Percentiles rank a stretch among this genome's conserved stretches.
These are phyloP conservation scores for Penicillium sp. DNA, from an alignment of 2,329 filamentous ascomycete species.

Conservation along the genomic window DNA sequence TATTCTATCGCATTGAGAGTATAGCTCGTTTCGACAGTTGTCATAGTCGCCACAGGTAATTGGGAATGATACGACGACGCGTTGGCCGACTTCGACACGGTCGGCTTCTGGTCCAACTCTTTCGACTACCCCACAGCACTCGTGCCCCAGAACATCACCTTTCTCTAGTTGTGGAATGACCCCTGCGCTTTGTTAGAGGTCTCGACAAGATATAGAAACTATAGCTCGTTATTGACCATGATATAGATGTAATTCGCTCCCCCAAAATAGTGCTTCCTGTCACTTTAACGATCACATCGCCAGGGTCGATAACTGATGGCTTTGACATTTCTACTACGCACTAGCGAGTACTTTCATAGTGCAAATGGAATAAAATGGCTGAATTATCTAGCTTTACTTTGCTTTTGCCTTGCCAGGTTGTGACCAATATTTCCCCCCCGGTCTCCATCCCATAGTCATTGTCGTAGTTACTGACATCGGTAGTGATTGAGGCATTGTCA, in stretches of 20 bases:
- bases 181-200: slow-evolving; percentile 22
- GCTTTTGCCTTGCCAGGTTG: slow-evolving; percentile 83
- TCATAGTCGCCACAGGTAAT: slow-evolving; percentile 72
- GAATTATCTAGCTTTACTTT: slow-evolving; percentile 66
- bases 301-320: slow-evolving; percentile 72
- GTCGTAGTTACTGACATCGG: slow-evolving; percentile 72
- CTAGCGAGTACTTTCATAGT: background rate
- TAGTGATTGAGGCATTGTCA: slow-evolving; percentile 66
- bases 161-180: slow-evolving; percentile 63
- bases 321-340: slow-evolving; percentile 64
- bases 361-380: background rate
- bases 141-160: slow-evolving; percentile 69
- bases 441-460: slow-evolving; percentile 58
- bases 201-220: slow-evolving; percentile 1
- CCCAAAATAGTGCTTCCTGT: slow-evolving; percentile 68
- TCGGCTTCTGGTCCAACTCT: slow-evolving; percentile 60
- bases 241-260: slow-evolving; percentile 61
- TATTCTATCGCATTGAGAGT: slow-evolving; percentile 78
- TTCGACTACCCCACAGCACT: slow-evolving; percentile 58
- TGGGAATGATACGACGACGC: slow-evolving; percentile 85
- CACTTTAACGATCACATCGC: slow-evolving; percentile 80
- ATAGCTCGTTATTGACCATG: slow-evolving; percentile 36
- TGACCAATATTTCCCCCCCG: slow-evolving; percentile 73
- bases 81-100: slow-evolving; percentile 62
- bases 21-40: slow-evolving; percentile 78